These are phyloP conservation scores for Medicago arabica DNA, from an alignment of 306 rosid genomes.

Conservation along the genomic window DNA sequence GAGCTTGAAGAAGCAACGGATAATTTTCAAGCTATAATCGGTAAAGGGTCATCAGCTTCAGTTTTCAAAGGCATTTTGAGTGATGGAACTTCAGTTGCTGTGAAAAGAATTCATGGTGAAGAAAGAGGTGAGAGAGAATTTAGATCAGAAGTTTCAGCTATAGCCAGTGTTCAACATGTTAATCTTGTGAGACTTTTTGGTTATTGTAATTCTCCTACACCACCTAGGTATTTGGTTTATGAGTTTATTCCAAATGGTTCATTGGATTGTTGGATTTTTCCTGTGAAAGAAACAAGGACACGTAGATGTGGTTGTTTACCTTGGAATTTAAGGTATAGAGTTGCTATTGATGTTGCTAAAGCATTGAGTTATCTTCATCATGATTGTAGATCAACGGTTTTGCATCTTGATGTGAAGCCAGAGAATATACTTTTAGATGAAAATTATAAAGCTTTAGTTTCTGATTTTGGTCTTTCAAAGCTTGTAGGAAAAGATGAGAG, in stretches of 20 bases:
- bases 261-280: conserved; percentile 83
- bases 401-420: conserved; percentile 93
- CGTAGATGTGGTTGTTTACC: conserved; percentile 66
- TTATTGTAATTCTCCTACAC: conserved; percentile 59
- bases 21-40: conserved; percentile 61
- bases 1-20: conserved; percentile 92
- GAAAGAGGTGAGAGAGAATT: conserved; percentile 77
- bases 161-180: conserved; percentile 84
- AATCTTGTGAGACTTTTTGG: conserved; percentile 81
- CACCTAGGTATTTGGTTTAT: conserved; percentile 75
- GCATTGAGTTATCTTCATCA: conserved; percentile 82
- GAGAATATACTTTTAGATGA: conserved; percentile 88
- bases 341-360: conserved; percentile 79
- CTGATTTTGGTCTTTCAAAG: conserved; percentile 86
- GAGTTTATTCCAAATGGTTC: conserved; percentile 82
- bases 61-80: conserved; percentile 83
- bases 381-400: conserved; percentile 76
- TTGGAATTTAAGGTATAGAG: conserved; percentile 70
- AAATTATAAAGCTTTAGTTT: conserved; percentile 60
- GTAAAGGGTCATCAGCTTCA: conserved; percentile 75
- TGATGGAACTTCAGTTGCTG: conserved; percentile 85
- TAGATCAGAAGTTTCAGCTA: conserved; percentile 89
- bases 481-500: conserved; percentile 79
- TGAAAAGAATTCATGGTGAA: conserved; percentile 67
- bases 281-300: conserved; percentile 21